A percentile compares a stretch with the other conserved stretches of the same genome.
These are phyloP conservation scores for Aspergillus awamori DNA, from an alignment of 2,329 filamentous ascomycete species.

Conservation along the genomic window DNA sequence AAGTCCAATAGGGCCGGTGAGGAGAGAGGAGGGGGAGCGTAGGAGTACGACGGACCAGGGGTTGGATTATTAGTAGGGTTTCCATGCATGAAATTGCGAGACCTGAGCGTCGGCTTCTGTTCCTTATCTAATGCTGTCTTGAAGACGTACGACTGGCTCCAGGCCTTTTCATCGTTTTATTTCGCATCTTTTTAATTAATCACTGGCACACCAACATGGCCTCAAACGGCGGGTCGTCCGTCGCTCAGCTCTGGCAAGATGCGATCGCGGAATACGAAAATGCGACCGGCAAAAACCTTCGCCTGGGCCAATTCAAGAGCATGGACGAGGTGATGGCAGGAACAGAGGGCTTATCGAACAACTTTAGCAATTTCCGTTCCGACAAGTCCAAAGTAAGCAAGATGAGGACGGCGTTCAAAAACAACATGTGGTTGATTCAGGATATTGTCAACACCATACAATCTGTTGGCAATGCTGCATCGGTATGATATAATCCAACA, in stretches of 20 bases:
- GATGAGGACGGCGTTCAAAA: conserved; percentile 10
- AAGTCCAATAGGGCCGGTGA: too few species aligned
- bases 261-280: conserved; percentile 11
- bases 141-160: too few species aligned
- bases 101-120: too few species aligned
- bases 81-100: too few species aligned
- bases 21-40: too few species aligned
- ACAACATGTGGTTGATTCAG: conserved; percentile 11
- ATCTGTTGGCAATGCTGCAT: conserved; percentile 1
- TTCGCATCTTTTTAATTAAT: too few species aligned
- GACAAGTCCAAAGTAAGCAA: conserved; percentile 8
- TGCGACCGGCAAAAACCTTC: conserved; percentile 1
- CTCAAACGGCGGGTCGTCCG: too few species aligned
- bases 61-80: too few species aligned
- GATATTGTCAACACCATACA: conserved; percentile 6
- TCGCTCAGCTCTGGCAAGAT: conserved; percentile 7
- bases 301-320: not conserved
- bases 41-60: too few species aligned
- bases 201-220: too few species aligned
- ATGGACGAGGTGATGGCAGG: conserved; percentile 8
- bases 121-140: too few species aligned
- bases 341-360: conserved; percentile 3
- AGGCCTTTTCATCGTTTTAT: too few species aligned
- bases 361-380: conserved; percentile 10
- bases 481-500: not conserved